Evolutionary conservation across 2,329 filamentous ascomycete genomes (phyloP).

Genomic region (Botrytis fabae): DNA sequence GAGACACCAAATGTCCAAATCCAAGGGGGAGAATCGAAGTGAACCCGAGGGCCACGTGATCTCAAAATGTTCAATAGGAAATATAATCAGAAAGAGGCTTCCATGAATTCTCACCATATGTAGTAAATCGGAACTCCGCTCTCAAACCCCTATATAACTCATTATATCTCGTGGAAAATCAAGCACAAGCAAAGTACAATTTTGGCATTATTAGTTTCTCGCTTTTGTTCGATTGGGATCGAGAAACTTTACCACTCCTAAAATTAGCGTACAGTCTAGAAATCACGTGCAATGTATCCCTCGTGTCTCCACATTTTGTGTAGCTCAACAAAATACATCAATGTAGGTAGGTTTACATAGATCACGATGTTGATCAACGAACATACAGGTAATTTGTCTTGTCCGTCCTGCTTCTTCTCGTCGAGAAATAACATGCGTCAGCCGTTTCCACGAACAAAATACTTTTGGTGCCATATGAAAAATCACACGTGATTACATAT

Average conservation of each 20-base stretch:
- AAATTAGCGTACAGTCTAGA: neutral
- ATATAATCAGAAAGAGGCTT: neutral
- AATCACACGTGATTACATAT: constrained; percentile 78
- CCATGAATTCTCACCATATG: neutral
- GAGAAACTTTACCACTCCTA: neutral
- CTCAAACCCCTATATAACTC: neutral
- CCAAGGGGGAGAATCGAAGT: neutral
- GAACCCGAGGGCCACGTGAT: neutral
- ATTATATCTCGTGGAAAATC: neutral
- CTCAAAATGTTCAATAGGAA: neutral
- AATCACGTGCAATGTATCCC: neutral
- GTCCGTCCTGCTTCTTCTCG: fast-evolving
- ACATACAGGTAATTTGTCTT: neutral
- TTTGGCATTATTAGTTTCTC: neutral
- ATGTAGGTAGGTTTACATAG: neutral
- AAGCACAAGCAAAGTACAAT: neutral
- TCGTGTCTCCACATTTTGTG: neutral
- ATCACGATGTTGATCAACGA: constrained; percentile 9
- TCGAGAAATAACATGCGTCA: constrained; percentile 41
- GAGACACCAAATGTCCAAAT: neutral
- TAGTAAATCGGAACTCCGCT: neutral
- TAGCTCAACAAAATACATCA: neutral
- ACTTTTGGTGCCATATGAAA: constrained; percentile 81
- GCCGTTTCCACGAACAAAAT: constrained; percentile 65
- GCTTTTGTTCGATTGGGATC: neutral